Evolutionary conservation across 805 yeast genomes (phyloP).

Genomic region (Lachancea fermentati): DNA sequence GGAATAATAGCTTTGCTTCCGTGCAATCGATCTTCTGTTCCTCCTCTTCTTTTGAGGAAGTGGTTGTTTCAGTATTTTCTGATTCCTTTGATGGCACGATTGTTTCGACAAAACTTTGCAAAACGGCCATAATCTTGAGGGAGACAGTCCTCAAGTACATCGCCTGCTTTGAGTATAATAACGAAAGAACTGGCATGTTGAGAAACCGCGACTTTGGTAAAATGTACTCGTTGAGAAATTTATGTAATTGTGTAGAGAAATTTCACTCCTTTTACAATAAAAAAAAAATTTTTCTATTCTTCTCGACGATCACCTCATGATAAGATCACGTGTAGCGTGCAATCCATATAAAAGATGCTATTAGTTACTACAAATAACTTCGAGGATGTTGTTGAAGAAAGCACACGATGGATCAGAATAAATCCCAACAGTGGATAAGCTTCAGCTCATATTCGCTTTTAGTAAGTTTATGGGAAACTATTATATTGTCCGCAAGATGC

Average conservation of each 20-base stretch:
- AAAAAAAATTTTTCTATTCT: constrained; percentile 2
- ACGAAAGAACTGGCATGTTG: constrained; percentile 6
- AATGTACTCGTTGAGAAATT: not conserved
- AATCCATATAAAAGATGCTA: too few relatives aligned
- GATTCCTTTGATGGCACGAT: not conserved
- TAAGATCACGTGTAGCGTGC: constrained; percentile 11
- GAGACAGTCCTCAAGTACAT: constrained; percentile 2
- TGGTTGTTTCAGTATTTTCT: not conserved
- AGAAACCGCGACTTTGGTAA: not conserved
- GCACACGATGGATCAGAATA: too few relatives aligned
- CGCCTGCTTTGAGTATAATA: constrained; percentile 1
- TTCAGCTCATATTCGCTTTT: too few relatives aligned
- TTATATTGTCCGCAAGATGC: too few relatives aligned
- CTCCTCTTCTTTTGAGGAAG: not conserved
- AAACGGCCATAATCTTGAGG: constrained; percentile 2
- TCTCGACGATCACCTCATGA: constrained; percentile 4
- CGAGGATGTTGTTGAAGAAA: too few relatives aligned
- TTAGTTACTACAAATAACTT: too few relatives aligned
- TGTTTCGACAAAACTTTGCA: constrained; percentile 2
- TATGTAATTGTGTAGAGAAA: not conserved
- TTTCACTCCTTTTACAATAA: constrained; percentile 1
- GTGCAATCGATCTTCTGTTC: not conserved
- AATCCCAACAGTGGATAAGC: too few relatives aligned
- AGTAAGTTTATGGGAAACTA: too few relatives aligned
- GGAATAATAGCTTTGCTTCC: constrained; percentile 14